These are phyloP conservation scores for Quercus lobata DNA, from an alignment of 331 rosid species.

Conservation along the genomic window DNA sequence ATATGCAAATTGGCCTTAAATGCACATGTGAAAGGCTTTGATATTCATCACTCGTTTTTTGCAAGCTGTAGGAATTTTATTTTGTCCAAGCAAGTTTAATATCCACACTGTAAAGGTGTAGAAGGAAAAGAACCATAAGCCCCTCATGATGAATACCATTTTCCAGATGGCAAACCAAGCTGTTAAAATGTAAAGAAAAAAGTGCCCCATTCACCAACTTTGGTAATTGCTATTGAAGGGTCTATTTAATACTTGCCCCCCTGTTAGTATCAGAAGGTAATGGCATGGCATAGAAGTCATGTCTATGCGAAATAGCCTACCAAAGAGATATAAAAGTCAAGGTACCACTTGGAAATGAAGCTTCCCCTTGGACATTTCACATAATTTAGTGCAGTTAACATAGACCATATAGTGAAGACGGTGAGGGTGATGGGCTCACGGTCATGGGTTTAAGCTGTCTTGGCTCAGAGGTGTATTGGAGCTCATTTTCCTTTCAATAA, in stretches of 20 bases:
- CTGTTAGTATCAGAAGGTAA: neutral
- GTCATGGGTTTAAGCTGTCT: neutral
- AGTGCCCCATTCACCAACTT: neutral
- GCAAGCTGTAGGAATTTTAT: constrained; percentile 19
- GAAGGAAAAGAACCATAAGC: constrained; percentile 1
- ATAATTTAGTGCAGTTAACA: neutral
- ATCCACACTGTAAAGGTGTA: constrained; percentile 29
- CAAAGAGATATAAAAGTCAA: neutral
- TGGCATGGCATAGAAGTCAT: neutral
- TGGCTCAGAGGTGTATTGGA: neutral
- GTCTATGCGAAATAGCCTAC: neutral
- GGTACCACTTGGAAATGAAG: neutral
- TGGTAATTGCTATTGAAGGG: constrained; percentile 1
- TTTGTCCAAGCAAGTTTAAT: constrained; percentile 21
- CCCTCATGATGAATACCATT: constrained; percentile 33
- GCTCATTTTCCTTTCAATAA: neutral
- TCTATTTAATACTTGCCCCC: neutral
- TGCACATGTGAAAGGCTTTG: constrained; percentile 27
- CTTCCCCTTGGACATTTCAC: neutral
- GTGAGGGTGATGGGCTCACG: neutral
- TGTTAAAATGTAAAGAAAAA: neutral
- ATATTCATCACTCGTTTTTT: constrained; percentile 1
- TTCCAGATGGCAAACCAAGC: neutral
- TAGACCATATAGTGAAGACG: neutral
- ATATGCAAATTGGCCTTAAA: constrained; percentile 21